Base-by-base conservation (phyloP, 352 stramenopile genomes). In the Globisporangium alternatum region DNA sequence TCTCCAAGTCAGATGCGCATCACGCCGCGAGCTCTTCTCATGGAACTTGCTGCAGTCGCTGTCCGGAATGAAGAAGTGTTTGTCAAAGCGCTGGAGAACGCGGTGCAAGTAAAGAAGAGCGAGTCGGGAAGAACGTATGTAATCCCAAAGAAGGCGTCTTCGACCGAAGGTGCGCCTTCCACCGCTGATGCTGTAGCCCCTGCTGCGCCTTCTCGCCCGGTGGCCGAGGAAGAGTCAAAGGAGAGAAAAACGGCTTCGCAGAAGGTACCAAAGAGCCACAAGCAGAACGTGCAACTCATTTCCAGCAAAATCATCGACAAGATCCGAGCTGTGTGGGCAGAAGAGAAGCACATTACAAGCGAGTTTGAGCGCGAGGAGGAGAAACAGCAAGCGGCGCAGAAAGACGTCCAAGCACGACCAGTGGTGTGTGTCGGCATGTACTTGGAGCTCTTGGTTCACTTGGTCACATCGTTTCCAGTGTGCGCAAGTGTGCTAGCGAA, bases 51-150 rank as follows among this genome's bases (percentile, higher is more conserved):
- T 5, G 48, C 80, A 17, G 77, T 91, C 35, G 86, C 86, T 43
- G 71, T 83, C 31, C 77, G 86, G 22, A 91, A 93, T 66, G 86
- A 96, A 66, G 70, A 75, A 13, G 68, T 94, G 15, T 95, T 96
- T 56, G 62, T 91, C 10, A 78, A 83, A 45, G 88, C 88, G 17
- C 68, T 96, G 8, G 64, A 84, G 39, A 86, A 85, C 22, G 78
- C 84, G 3, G 76, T 96, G 10, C 58, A 72, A 21, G 77, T 96
- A 30, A 91, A 90, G 66, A 93, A 89, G 45, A 93, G 76, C 31
- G 83, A 95, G 33, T 91, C 84, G 1, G 86, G 88, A 12, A 81
- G 88, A 31, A 74, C 87, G 12, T 96, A 96, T 60, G 77, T 96
- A 25, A 45, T 94, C 5, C 77, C 71, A 9, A 80, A 69, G 59